Base-by-base conservation (phyloP, 805 yeast genomes). In the Saccharomyces jurei region DNA sequence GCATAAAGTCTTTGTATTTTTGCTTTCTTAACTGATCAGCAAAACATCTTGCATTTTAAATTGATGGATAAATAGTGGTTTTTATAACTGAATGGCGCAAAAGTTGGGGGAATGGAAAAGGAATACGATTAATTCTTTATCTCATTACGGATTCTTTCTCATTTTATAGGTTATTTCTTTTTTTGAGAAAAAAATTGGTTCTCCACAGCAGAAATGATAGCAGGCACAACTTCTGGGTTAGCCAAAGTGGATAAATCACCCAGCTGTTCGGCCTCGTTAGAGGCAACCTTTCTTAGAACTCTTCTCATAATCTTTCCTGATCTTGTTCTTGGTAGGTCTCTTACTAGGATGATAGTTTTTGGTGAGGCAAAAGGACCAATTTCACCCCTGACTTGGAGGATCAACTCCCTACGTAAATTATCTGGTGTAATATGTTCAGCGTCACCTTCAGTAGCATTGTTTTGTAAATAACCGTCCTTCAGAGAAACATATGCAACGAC, bases 251-350 rank as follows among this genome's bases (percentile, higher is more conserved):
- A 82, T 67, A 84, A 79, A 69, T 90, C 97, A 58, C 97, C 97
- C 62, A 90, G 79, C 67, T 84, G 87, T 62, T 87, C 94, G 60
- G 83, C 92, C 77, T 90, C 96, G 61, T 91, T 90, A 54, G 91
- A 82, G 56, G 88, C 82, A 56, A 90, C 82, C 77, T 91, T 90
- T 76, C 97, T 84, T 73, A 90, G 80, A 60, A 90, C 86, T 76
- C 97, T 86, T 78, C 97, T 86, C 95, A 90, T 90, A 69, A 91
- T 90, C 80, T 90, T 90, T 63, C 97, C 97, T 8, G 96, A 88
- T 74, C 97, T 82, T 32, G 97, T 90, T 80, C 89, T 91, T 73
- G 97, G 97, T 71, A 90, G 81, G 69, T 90, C 97, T 55, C 83
- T 84, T 55, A 92, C 96, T 14, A 57, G 56, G 46, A 57, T 54